These are phyloP conservation scores for Populus davidiana DNA, from an alignment of 345 rosid species.

Conservation along the genomic window DNA sequence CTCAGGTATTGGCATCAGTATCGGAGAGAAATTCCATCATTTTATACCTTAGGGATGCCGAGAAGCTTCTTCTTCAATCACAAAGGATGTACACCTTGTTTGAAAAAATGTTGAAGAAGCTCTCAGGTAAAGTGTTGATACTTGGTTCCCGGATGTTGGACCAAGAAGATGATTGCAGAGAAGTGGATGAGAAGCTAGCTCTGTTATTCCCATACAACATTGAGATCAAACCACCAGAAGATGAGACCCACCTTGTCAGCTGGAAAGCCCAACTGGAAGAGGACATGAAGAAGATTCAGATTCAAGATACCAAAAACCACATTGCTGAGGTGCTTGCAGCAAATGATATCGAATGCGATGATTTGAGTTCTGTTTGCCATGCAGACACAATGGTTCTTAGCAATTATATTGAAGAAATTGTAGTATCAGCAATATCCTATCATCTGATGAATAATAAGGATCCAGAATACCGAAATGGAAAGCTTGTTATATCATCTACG, in stretches of 20 bases:
- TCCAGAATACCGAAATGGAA: slow-evolving; percentile 91
- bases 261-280: slow-evolving; percentile 86
- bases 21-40: slow-evolving; percentile 60
- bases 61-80: slow-evolving; percentile 75
- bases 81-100: slow-evolving; percentile 63
- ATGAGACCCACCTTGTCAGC: slow-evolving; percentile 61
- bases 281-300: slow-evolving; percentile 75
- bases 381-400: slow-evolving; percentile 71
- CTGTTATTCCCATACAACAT: slow-evolving; percentile 73
- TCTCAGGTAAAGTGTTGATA: slow-evolving; percentile 70
- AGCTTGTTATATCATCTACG: slow-evolving; percentile 83
- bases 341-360: slow-evolving; percentile 88
- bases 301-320: slow-evolving; percentile 88
- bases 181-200: slow-evolving; percentile 51
- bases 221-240: slow-evolving; percentile 73
- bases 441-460: slow-evolving; percentile 72
- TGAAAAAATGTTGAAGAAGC: slow-evolving; percentile 57
- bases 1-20: slow-evolving; percentile 67
- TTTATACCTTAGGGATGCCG: slow-evolving; percentile 77
- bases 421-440: slow-evolving; percentile 74
- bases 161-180: slow-evolving; percentile 53
- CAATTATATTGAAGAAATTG: slow-evolving; percentile 80
- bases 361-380: slow-evolving; percentile 69
- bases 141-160: slow-evolving; percentile 79
- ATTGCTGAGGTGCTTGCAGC: slow-evolving; percentile 89